Conservation (phyloP, 257 asterid genomes). For the Jacaranda copaia region DNA sequence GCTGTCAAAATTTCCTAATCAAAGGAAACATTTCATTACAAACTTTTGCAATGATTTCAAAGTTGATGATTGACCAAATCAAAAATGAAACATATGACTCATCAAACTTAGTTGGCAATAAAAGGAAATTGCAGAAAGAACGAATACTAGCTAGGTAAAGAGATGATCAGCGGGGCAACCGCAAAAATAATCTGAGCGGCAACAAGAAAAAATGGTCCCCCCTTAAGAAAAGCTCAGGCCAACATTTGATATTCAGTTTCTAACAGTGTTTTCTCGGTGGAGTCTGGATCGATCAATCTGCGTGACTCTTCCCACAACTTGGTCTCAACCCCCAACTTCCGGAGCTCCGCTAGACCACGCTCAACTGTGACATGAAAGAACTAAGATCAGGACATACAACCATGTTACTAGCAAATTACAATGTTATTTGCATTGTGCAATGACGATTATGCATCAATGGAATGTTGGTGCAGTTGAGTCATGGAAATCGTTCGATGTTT, state of each 20-base stretch:
- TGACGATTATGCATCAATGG: neutral
- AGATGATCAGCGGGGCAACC: neutral
- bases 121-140: neutral
- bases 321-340: constrained; percentile 78
- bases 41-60: neutral
- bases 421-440: neutral
- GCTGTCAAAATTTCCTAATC: neutral
- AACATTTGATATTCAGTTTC: constrained; percentile 54
- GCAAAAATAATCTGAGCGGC: neutral
- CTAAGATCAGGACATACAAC: neutral
- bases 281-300: constrained; percentile 61
- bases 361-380: constrained; percentile 58
- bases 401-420: neutral
- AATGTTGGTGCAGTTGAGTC: neutral
- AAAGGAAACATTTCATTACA: neutral
- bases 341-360: constrained; percentile 83
- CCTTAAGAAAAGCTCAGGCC: constrained; percentile 12
- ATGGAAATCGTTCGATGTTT: neutral
- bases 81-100: neutral
- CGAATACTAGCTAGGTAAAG: neutral
- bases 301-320: constrained; percentile 91
- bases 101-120: neutral
- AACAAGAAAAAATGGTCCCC: neutral
- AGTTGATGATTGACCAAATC: neutral
- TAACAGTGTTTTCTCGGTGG: constrained; percentile 54